A percentile compares a stretch with the other conserved stretches of the same genome.
Evolutionary conservation across 2,329 filamentous ascomycete genomes (phyloP).

Genomic region (Aspergillus fischeri): DNA sequence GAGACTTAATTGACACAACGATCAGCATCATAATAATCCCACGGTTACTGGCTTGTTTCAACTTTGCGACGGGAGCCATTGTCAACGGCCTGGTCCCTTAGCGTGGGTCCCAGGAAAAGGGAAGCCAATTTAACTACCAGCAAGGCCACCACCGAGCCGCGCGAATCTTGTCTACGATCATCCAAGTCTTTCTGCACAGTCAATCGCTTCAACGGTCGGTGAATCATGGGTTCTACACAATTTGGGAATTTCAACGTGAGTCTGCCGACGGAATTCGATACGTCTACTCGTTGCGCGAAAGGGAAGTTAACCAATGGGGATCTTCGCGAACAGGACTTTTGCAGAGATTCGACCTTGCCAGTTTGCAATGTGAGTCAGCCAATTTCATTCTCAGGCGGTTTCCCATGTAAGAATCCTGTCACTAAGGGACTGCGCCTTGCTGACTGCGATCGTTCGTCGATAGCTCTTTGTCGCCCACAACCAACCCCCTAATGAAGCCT

Average conservation of each 20-base stretch:
- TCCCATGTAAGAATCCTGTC: background rate
- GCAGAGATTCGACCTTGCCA: slow-evolving; percentile 76
- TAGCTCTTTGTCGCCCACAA: slow-evolving; percentile 63
- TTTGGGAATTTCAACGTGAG: slow-evolving; percentile 58
- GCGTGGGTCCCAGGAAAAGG: slow-evolving; percentile 23
- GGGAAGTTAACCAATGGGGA: slow-evolving; percentile 18
- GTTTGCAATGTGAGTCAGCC: slow-evolving; percentile 71
- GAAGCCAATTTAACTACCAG: slow-evolving; percentile 9
- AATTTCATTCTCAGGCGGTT: slow-evolving; percentile 1
- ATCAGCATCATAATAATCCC: background rate
- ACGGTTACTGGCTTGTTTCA: slow-evolving; percentile 4
- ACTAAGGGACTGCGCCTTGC: background rate
- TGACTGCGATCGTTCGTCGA: slow-evolving; percentile 13
- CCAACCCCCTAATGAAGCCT: slow-evolving; percentile 58
- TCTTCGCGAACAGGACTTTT: slow-evolving; percentile 61
- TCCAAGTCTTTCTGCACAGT: slow-evolving; percentile 7
- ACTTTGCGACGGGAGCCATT: slow-evolving; percentile 23
- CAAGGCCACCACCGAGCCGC: slow-evolving; percentile 5
- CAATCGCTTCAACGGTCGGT: slow-evolving; percentile 6
- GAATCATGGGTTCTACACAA: slow-evolving; percentile 49
- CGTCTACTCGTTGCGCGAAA: slow-evolving; percentile 5
- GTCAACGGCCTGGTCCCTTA: slow-evolving; percentile 13
- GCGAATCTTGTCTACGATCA: slow-evolving; percentile 1
- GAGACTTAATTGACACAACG: background rate
- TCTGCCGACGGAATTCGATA: slow-evolving; percentile 6